Conservation (phyloP, 345 rosid species). For the Murraya koenigii region DNA sequence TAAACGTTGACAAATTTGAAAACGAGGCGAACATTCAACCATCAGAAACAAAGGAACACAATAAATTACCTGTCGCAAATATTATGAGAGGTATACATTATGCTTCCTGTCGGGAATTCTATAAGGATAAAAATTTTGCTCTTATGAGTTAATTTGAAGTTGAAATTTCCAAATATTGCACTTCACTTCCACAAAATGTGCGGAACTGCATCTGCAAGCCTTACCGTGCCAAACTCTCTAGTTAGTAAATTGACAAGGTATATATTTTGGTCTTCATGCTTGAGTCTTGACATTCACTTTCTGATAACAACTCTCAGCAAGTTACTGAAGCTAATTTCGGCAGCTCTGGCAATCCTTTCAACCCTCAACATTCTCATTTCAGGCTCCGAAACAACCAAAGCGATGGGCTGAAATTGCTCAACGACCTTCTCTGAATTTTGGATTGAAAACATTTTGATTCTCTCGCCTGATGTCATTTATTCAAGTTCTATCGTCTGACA, state of each 20-base stretch:
- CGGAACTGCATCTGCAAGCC: not conserved
- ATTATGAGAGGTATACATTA: not conserved
- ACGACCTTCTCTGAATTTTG: not conserved
- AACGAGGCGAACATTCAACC: not conserved
- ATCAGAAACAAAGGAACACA: not conserved
- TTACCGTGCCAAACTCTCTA: not conserved
- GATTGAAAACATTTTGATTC: not conserved
- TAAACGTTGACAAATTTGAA: not conserved
- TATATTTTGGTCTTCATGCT: too few species aligned
- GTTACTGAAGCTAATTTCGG: not conserved
- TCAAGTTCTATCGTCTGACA: not conserved
- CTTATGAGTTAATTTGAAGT: not conserved
- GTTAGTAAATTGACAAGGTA: not conserved
- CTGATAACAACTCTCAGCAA: not conserved
- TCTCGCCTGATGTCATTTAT: not conserved
- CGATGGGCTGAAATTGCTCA: not conserved
- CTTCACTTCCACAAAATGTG: not conserved
- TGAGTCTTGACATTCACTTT: not conserved
- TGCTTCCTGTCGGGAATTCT: not conserved
- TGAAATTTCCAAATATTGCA: not conserved
- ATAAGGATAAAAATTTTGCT: not conserved
- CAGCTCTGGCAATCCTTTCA: not conserved
- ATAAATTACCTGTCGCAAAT: not conserved
- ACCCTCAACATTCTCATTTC: not conserved
- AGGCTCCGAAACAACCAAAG: not conserved